Conservation (phyloP, 2,329 filamentous ascomycete species). For the Cephalotrichum gorgonifer region DNA sequence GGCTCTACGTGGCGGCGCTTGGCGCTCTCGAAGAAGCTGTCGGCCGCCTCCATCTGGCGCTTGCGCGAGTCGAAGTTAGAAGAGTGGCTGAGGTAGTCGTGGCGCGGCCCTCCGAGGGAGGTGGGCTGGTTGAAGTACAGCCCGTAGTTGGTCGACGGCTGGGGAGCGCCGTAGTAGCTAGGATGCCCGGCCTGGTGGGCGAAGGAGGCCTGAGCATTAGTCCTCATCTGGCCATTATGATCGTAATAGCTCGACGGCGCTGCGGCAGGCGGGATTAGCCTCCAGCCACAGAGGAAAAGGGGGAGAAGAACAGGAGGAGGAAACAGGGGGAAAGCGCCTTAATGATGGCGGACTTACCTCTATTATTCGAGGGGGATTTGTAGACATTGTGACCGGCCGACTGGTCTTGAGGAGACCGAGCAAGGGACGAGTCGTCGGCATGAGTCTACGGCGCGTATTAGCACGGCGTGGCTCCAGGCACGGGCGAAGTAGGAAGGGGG, state of each 20-base stretch:
- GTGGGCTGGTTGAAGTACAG: slow-evolving; percentile 63
- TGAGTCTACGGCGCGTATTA: slow-evolving; percentile 50
- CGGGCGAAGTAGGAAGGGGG: neutral
- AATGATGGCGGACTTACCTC: slow-evolving; percentile 33
- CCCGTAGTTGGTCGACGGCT: slow-evolving; percentile 50
- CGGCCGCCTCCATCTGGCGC: slow-evolving; percentile 77
- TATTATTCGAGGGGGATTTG: slow-evolving; percentile 38
- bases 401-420: slow-evolving; percentile 41
- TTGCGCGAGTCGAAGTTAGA: slow-evolving; percentile 59
- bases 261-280: slow-evolving; percentile 20
- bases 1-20: slow-evolving; percentile 90
- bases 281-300: slow-evolving; percentile 25
- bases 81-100: slow-evolving; percentile 12
- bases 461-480: neutral
- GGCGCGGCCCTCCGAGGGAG: slow-evolving; percentile 9
- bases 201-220: slow-evolving; percentile 38
- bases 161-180: slow-evolving; percentile 46
- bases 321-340: slow-evolving; percentile 9
- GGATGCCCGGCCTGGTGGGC: slow-evolving; percentile 44
- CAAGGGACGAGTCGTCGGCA: slow-evolving; percentile 80
- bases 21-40: slow-evolving; percentile 87
- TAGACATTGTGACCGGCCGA: slow-evolving; percentile 35
- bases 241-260: slow-evolving; percentile 52
- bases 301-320: slow-evolving; percentile 15
- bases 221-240: slow-evolving; percentile 53